phyloP scores from a whole-genome alignment of 371 early-diverging fungal genomes.

The Rhizopus delemar region DNA sequence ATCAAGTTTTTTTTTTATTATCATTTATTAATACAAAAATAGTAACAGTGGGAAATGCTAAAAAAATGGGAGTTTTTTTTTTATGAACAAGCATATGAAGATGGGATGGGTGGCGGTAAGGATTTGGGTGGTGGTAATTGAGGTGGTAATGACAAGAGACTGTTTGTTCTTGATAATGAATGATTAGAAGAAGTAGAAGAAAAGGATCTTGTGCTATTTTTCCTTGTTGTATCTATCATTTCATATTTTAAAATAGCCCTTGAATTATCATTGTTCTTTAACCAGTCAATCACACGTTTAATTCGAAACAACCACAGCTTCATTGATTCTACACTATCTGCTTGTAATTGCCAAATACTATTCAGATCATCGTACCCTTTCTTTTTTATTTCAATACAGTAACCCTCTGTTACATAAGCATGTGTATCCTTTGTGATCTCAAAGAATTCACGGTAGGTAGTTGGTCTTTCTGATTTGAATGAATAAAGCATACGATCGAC shows the following conservation, averaged over 20 bases:
- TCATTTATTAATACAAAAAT: too few species aligned
- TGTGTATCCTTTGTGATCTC: conserved; percentile 33
- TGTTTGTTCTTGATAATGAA: background rate
- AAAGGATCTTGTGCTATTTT: conserved; percentile 12
- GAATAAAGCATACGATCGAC: conserved; percentile 39
- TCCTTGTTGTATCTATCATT: conserved; percentile 21
- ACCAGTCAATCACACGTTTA: conserved; percentile 30
- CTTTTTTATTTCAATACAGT: conserved; percentile 41
- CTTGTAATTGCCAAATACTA: conserved; percentile 35
- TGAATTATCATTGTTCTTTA: conserved; percentile 5
- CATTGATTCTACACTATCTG: conserved; percentile 34
- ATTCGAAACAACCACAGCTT: conserved; percentile 38
- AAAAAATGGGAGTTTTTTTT: background rate
- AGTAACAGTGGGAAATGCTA: too few species aligned
- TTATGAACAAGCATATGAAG: conserved; percentile 14
- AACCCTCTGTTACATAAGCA: conserved; percentile 41
- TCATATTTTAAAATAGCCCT: background rate
- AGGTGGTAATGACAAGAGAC: conserved; percentile 16
- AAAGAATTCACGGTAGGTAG: conserved; percentile 35
- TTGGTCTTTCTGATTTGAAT: conserved; percentile 35
- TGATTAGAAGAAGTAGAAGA: background rate
- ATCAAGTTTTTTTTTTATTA: too few species aligned
- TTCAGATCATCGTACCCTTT: conserved; percentile 10
- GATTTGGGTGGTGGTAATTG: conserved; percentile 29
- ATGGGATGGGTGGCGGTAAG: conserved; percentile 27